These are phyloP conservation scores for Cryptosporidium sp. DNA, from an alignment of 169 alveolate genomes.

Conservation along the genomic window DNA sequence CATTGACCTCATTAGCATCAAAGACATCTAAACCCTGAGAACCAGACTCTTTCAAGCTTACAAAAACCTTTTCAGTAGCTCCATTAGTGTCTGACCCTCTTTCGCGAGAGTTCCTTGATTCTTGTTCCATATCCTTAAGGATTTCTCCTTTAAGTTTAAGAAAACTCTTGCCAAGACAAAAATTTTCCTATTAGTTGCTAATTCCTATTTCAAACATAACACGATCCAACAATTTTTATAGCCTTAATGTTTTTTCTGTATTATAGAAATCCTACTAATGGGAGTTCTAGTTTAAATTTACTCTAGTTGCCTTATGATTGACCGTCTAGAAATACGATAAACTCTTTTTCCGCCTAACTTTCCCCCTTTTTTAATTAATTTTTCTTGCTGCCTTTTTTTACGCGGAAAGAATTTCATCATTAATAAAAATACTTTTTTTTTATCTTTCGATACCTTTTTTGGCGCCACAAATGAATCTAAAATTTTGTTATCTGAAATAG, in stretches of 20 bases:
- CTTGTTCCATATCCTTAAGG: constrained; percentile 67
- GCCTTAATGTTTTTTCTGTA: not conserved
- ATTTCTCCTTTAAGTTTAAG: constrained; percentile 21
- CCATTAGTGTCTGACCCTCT: constrained; percentile 6
- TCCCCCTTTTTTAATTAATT: constrained; percentile 19
- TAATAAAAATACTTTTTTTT: not conserved
- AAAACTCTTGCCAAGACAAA: constrained; percentile 44
- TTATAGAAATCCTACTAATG: not conserved
- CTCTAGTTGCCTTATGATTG: not conserved
- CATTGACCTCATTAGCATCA: not conserved
- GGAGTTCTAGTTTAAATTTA: not conserved
- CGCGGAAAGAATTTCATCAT: not conserved
- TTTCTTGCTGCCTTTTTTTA: constrained; percentile 17
- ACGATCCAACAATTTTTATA: not conserved
- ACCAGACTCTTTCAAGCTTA: not conserved
- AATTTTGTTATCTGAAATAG: not conserved
- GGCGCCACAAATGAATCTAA: constrained; percentile 4
- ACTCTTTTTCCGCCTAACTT: constrained; percentile 16
- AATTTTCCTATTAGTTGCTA: not conserved
- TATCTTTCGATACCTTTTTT: constrained; percentile 21
- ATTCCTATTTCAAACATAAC: constrained; percentile 48
- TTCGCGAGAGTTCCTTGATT: constrained; percentile 5
- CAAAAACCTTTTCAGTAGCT: not conserved
- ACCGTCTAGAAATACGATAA: constrained; percentile 5
- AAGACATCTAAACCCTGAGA: not conserved